phyloP scores from a whole-genome alignment of 2,329 filamentous ascomycete species.

The Dissoconium aciculare region DNA sequence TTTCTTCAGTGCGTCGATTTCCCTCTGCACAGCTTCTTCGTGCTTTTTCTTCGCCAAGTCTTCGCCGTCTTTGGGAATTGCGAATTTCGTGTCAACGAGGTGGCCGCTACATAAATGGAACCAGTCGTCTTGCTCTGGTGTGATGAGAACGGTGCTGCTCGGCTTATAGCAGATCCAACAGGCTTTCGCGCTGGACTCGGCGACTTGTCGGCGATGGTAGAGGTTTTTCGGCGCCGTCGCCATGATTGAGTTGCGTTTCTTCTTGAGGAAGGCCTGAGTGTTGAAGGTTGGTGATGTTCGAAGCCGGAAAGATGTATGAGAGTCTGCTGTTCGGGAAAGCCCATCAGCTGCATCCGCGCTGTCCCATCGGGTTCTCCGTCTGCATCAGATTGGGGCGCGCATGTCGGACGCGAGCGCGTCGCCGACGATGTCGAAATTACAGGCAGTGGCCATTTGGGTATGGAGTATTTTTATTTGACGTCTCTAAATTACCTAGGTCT shows the following conservation, averaged over 20 bases:
- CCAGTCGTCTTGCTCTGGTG: conserved; percentile 70
- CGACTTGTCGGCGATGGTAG: conserved; percentile 75
- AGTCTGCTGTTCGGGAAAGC: too few species aligned
- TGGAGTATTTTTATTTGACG: too few species aligned
- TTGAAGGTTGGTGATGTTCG: too few species aligned
- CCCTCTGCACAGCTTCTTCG: conserved; percentile 33
- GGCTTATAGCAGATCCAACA: conserved; percentile 90
- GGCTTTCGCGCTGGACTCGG: conserved; percentile 64
- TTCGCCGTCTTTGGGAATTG: conserved; percentile 55
- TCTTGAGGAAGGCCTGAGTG: too few species aligned
- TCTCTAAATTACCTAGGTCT: too few species aligned
- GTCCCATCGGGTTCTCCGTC: too few species aligned
- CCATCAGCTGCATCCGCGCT: too few species aligned
- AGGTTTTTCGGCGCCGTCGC: conserved; percentile 49
- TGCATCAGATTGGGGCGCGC: too few species aligned
- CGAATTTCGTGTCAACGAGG: conserved; percentile 70
- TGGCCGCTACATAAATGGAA: conserved; percentile 83
- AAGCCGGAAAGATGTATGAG: too few species aligned
- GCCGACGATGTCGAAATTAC: too few species aligned
- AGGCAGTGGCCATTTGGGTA: too few species aligned
- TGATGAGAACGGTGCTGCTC: conserved; percentile 73
- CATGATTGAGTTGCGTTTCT: background rate
- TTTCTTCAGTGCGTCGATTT: conserved; percentile 35
- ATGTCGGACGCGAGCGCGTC: too few species aligned
- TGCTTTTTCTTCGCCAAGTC: conserved; percentile 40